These are phyloP conservation scores for Paramecium tetraurelia DNA, from an alignment of 73 alveolate genomes.

Conservation along the genomic window DNA sequence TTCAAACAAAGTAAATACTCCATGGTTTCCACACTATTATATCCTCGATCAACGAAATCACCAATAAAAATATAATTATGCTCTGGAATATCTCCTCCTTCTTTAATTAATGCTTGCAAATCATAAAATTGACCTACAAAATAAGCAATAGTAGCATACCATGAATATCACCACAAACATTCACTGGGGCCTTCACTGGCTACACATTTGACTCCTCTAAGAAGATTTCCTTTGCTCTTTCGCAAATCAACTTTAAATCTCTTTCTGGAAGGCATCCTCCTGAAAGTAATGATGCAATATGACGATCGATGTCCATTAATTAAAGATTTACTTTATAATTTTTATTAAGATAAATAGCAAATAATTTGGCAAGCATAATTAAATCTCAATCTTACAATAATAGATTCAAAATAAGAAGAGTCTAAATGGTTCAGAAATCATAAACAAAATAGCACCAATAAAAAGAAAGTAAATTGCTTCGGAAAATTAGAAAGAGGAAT, in stretches of 20 bases:
- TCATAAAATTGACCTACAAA: conserved; percentile 61
- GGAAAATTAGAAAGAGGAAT: background rate
- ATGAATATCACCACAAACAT: conserved; percentile 89
- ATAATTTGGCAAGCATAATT: background rate
- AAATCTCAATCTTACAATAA: too few relatives aligned
- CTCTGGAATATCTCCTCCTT: conserved; percentile 76
- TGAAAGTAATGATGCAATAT: background rate
- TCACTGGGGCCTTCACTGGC: conserved; percentile 75
- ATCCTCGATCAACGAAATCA: conserved; percentile 83
- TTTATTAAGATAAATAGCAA: background rate
- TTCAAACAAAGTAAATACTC: conserved; percentile 65
- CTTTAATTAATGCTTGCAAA: conserved; percentile 60
- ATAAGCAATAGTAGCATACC: conserved; percentile 8
- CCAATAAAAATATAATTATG: conserved; percentile 83
- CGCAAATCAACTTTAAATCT: conserved; percentile 71
- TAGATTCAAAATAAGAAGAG: background rate
- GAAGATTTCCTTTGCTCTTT: conserved; percentile 77
- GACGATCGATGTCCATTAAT: conserved; percentile 47
- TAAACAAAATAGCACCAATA: too few relatives aligned
- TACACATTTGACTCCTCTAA: conserved; percentile 72
- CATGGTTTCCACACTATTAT: conserved; percentile 74
- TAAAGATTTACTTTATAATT: background rate
- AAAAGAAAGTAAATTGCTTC: background rate
- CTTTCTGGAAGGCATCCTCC: conserved; percentile 74
- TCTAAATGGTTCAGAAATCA: background rate